Conservation (phyloP, 78 protist species). For the Planoprotostelium fungivorum region DNA sequence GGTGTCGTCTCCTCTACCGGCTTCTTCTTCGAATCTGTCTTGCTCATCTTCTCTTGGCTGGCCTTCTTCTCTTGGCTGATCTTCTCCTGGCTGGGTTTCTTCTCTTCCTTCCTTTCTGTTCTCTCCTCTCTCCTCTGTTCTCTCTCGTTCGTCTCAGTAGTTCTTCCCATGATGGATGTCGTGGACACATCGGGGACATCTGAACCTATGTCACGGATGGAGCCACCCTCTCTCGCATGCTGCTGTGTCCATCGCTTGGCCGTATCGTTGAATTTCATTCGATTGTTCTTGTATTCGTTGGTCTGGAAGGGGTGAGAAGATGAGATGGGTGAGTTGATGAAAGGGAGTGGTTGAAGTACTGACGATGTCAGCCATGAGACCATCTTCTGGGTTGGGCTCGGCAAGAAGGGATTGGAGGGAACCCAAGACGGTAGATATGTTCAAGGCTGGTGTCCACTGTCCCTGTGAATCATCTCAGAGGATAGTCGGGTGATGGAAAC, state of each 20-base stretch:
- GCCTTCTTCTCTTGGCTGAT: not conserved
- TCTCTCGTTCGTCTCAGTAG: too few species aligned
- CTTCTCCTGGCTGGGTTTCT: too few species aligned
- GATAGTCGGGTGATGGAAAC: too few species aligned
- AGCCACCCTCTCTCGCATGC: conserved; percentile 5
- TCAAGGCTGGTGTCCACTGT: conserved; percentile 64
- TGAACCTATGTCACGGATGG: not conserved
- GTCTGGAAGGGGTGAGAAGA: conserved; percentile 10
- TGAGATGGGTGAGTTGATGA: not conserved
- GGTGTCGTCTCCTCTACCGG: too few species aligned
- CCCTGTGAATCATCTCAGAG: conserved; percentile 27
- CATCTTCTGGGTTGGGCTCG: conserved; percentile 75
- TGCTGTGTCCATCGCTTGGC: conserved; percentile 33
- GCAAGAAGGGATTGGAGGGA: conserved; percentile 43
- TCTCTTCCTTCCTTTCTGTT: too few species aligned
- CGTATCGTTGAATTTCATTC: conserved; percentile 18
- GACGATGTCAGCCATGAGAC: conserved; percentile 49
- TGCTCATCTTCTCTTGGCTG: not conserved
- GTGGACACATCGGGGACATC: too few species aligned
- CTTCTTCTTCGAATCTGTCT: not conserved
- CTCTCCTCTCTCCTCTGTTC: too few species aligned
- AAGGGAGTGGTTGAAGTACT: not conserved
- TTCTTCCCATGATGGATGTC: too few species aligned
- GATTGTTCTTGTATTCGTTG: conserved; percentile 29
- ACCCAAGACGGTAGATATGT: conserved; percentile 27